phyloP scores from a whole-genome alignment of 2,329 filamentous ascomycete genomes.

The Colletotrichum camelliae region DNA sequence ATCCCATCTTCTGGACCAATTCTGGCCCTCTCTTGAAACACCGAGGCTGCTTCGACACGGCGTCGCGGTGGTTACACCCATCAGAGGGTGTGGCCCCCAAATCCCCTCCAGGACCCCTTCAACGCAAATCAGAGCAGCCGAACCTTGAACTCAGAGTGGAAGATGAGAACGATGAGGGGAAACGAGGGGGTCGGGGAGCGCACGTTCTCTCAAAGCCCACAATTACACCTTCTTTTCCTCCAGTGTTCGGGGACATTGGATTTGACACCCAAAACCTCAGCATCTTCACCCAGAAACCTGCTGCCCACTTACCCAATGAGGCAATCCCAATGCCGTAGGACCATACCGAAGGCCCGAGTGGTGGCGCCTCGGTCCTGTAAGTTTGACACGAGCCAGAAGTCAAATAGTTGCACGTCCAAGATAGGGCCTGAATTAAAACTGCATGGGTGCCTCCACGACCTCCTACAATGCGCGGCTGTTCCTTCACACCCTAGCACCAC shows the following conservation, averaged over 20 bases:
- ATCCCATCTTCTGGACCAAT: constrained; percentile 10
- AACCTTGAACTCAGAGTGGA: background rate
- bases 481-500: background rate
- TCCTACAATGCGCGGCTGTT: rapidly evolving
- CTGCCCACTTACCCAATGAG: background rate
- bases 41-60: background rate
- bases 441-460: constrained; percentile 8
- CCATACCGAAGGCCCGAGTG: constrained; percentile 2
- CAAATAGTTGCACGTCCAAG: background rate
- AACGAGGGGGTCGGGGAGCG: background rate
- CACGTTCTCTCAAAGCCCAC: background rate
- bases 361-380: background rate
- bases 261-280: background rate
- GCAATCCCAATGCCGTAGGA: background rate
- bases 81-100: background rate
- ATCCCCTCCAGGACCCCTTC: background rate
- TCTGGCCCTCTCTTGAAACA: constrained; percentile 1
- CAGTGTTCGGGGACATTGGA: background rate
- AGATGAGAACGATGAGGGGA: background rate
- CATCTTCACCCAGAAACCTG: background rate
- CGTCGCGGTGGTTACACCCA: background rate
- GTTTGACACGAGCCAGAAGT: constrained; percentile 16
- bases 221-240: background rate
- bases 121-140: background rate
- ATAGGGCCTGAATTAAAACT: constrained; percentile 9